These are phyloP conservation scores for Pulicaria dysenterica DNA, from an alignment of 129 eudicot genomes.

Conservation along the genomic window DNA sequence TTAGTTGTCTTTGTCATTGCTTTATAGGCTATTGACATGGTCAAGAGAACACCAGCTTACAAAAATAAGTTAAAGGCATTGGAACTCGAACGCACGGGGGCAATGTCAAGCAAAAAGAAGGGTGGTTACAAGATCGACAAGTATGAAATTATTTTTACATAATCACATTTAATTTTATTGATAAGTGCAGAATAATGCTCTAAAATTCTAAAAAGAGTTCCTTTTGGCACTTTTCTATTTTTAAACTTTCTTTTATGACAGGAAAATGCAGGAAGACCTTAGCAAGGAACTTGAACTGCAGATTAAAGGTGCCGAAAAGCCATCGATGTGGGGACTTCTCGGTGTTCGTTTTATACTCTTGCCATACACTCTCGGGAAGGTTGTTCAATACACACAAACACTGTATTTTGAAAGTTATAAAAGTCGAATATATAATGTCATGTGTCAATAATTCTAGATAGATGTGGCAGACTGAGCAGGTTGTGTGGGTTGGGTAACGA, in stretches of 20 bases:
- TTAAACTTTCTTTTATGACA: constrained; percentile 33
- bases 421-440: not conserved
- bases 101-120: constrained; percentile 77
- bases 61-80: constrained; percentile 80
- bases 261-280: constrained; percentile 76
- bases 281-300: constrained; percentile 96
- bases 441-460: too few relatives aligned
- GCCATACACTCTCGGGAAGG: constrained; percentile 91
- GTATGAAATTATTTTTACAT: constrained; percentile 58
- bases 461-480: too few relatives aligned
- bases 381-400: constrained; percentile 8
- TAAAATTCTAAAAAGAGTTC: not conserved
- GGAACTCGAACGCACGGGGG: constrained; percentile 90
- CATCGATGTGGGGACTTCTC: constrained; percentile 84
- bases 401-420: not conserved
- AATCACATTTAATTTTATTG: not conserved
- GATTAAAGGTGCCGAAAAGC: constrained; percentile 97
- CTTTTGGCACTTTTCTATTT: not conserved
- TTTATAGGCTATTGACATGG: constrained; percentile 93
- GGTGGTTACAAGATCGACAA: constrained; percentile 72
- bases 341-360: constrained; percentile 81
- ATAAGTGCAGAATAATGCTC: not conserved
- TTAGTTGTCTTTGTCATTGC: constrained; percentile 9
- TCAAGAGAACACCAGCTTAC: constrained; percentile 92
- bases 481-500: too few relatives aligned